Evolutionary conservation across 257 asterid species (phyloP).

Genomic region (Asclepias syriaca): DNA sequence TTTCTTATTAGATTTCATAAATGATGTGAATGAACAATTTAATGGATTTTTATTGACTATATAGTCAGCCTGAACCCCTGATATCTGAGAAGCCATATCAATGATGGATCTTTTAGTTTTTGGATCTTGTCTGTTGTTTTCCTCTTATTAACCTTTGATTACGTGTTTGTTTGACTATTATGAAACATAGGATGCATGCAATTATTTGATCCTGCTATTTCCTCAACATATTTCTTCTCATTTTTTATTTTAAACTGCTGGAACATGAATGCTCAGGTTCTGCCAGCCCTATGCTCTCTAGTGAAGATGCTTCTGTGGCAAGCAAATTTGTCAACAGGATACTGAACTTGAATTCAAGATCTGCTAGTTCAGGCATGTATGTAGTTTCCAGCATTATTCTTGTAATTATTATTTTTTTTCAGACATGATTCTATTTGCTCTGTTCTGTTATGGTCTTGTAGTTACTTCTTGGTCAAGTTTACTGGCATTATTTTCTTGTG

Average conservation of each 20-base stretch:
- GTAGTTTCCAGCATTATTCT: conserved; percentile 28
- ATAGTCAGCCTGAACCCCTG: neutral
- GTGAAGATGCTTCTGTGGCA: conserved; percentile 71
- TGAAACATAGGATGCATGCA: neutral
- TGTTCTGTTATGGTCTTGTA: neutral
- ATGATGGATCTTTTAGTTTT: neutral
- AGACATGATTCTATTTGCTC: neutral
- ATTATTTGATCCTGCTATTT: neutral
- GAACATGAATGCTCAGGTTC: conserved; percentile 58
- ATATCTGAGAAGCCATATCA: neutral
- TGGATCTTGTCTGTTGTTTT: neutral
- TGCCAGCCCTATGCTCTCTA: conserved; percentile 82
- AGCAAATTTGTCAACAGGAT: conserved; percentile 52
- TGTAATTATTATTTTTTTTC: conserved; percentile 2
- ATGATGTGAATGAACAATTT: neutral
- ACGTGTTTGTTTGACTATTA: neutral
- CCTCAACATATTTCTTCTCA: conserved; percentile 3
- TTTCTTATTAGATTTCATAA: neutral
- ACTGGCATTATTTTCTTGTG: neutral
- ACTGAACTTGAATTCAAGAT: conserved; percentile 33
- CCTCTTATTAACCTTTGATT: neutral
- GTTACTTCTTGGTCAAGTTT: neutral
- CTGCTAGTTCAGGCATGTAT: conserved; percentile 62
- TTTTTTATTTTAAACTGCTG: conserved; percentile 8
- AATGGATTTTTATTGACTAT: neutral